A percentile compares a stretch with the other conserved stretches of the same genome.
Conservation (phyloP, 208 protist genomes). For the Wallacemonas sp. region DNA sequence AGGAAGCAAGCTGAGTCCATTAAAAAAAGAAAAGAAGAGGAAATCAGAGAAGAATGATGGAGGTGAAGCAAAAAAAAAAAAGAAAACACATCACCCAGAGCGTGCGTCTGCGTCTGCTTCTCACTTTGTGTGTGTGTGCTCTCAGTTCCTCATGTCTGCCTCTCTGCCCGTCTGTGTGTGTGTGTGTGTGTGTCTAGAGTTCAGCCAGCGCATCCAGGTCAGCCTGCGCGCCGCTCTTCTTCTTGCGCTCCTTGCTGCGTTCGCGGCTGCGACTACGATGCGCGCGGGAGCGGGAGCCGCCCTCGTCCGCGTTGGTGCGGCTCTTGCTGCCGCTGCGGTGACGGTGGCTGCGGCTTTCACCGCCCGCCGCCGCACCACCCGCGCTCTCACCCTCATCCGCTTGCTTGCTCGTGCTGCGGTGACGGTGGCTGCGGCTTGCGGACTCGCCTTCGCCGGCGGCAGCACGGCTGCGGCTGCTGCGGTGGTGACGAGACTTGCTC, state of each 20-base stretch:
- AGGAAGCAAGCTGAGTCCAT: background rate
- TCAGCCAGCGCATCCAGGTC: constrained; percentile 39
- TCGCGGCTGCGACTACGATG: constrained; percentile 14
- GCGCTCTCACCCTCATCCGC: background rate
- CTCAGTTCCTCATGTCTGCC: background rate
- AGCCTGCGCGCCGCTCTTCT: constrained; percentile 12
- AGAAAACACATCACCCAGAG: background rate
- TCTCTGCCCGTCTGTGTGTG: too few relatives aligned
- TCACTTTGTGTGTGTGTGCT: constrained; percentile 1
- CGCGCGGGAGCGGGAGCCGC: constrained; percentile 1
- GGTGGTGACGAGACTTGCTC: constrained; percentile 15
- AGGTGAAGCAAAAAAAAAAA: background rate
- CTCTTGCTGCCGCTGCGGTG: constrained; percentile 14
- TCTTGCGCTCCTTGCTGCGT: constrained; percentile 20
- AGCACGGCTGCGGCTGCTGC: constrained; percentile 6
- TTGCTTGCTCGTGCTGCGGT: constrained; percentile 10
- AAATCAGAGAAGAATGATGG: background rate
- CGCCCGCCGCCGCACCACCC: too few relatives aligned
- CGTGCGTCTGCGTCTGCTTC: too few relatives aligned
- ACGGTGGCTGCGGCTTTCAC: constrained; percentile 10
- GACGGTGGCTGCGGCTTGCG: constrained; percentile 6
- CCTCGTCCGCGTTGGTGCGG: constrained; percentile 10
- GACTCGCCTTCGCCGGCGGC: constrained; percentile 12
- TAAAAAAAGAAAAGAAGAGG: background rate
- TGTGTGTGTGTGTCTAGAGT: constrained; percentile 25